phyloP scores from a whole-genome alignment of 352 stramenopile species.

The Phytophthora sojae region DNA sequence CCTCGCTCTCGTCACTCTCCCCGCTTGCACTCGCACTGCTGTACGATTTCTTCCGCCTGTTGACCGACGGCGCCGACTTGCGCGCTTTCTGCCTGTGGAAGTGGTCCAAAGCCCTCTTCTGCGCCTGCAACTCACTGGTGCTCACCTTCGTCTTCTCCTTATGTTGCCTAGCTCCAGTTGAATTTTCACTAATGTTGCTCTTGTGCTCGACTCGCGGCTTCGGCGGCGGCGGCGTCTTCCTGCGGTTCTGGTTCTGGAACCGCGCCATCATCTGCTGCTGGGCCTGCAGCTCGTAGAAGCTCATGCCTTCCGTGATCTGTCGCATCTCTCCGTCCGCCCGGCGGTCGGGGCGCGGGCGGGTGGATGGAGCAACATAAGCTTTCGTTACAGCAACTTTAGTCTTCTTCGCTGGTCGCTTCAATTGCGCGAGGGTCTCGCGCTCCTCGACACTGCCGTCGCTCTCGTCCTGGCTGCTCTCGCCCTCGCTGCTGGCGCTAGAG shows the following conservation, averaged over 20 bases:
- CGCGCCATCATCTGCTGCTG: constrained; percentile 55
- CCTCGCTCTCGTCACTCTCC: constrained; percentile 22
- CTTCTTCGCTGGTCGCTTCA: constrained; percentile 19
- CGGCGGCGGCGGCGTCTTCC: constrained; percentile 9
- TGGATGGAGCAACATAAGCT: constrained; percentile 10
- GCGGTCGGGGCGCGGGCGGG: constrained; percentile 1
- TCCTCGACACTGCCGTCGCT: constrained; percentile 13
- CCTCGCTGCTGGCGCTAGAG: constrained; percentile 3
- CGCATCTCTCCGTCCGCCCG: constrained; percentile 22
- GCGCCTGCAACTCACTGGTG: constrained; percentile 15
- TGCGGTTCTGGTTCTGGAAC: constrained; percentile 43
- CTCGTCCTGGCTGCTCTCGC: constrained; percentile 20
- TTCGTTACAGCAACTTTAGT: constrained; percentile 24
- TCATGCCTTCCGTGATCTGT: constrained; percentile 51
- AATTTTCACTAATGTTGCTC: background rate
- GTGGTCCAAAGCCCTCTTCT: constrained; percentile 9
- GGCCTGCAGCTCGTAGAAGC: constrained; percentile 55
- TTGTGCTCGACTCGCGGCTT: constrained; percentile 7
- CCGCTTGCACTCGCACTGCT: constrained; percentile 20
- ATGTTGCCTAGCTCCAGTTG: background rate
- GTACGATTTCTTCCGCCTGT: background rate
- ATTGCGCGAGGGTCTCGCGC: constrained; percentile 9
- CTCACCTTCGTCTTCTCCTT: constrained; percentile 4
- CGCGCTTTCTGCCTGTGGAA: constrained; percentile 17
- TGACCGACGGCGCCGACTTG: constrained; percentile 6